These are phyloP conservation scores for Lithohypha guttulata DNA, from an alignment of 2,329 filamentous ascomycete genomes.

Conservation along the genomic window DNA sequence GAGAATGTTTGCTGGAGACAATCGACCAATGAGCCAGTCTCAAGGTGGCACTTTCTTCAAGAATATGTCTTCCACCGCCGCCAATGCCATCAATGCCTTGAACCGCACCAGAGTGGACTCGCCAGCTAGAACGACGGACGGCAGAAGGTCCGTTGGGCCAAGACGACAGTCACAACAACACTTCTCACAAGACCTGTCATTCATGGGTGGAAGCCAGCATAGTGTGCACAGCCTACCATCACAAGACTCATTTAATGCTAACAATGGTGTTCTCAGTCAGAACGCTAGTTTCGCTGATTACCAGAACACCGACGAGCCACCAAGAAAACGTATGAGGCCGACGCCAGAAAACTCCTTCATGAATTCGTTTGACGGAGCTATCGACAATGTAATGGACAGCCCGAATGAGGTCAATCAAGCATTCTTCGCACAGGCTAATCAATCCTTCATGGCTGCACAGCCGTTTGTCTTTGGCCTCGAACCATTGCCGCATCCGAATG, in stretches of 20 bases:
- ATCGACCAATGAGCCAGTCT: conserved; percentile 49
- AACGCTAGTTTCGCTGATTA: conserved; percentile 27
- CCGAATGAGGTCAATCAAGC: conserved; percentile 38
- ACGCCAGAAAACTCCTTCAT: conserved; percentile 31
- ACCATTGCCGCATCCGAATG: conserved; percentile 41
- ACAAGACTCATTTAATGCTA: conserved; percentile 56
- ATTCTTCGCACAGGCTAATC: conserved; percentile 32
- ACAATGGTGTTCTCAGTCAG: conserved; percentile 48
- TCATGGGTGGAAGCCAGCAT: conserved; percentile 67
- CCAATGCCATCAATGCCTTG: conserved; percentile 86
- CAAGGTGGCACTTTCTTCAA: conserved; percentile 87
- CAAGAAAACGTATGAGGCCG: conserved; percentile 22
- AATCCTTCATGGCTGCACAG: conserved; percentile 17
- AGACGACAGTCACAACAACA: conserved; percentile 58
- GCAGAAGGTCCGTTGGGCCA: conserved; percentile 57
- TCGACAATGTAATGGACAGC: conserved; percentile 22
- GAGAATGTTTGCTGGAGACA: conserved; percentile 76
- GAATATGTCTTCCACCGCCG: conserved; percentile 88
- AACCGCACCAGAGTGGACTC: conserved; percentile 94
- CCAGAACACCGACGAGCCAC: conserved; percentile 20
- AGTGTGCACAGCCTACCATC: conserved; percentile 59
- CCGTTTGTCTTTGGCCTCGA: conserved; percentile 27
- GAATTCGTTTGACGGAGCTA: conserved; percentile 24
- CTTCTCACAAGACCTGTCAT: conserved; percentile 51
- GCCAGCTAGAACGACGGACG: conserved; percentile 57